phyloP scores from a whole-genome alignment of 148 eudicot genomes.

The Cornus florida region DNA sequence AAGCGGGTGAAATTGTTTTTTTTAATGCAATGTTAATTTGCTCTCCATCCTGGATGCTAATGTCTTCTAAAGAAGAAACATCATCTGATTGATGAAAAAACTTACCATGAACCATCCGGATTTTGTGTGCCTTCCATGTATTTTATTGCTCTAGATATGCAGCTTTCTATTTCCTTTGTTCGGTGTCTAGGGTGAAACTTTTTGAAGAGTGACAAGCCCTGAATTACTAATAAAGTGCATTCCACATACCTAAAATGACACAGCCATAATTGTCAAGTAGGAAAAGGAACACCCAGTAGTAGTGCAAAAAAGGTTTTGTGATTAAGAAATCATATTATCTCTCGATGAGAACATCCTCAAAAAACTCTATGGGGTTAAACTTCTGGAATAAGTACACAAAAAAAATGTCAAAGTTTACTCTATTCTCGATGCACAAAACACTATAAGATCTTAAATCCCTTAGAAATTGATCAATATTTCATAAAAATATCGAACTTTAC shows the following conservation, averaged over 20 bases:
- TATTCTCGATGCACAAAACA: not conserved
- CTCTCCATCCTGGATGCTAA: not conserved
- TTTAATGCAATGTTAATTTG: not conserved
- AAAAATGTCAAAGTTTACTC: no score
- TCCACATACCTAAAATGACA: conserved; percentile 33
- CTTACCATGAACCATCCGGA: conserved; percentile 55
- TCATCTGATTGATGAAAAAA: not conserved
- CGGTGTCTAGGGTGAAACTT: conserved; percentile 42
- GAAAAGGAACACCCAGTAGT: not conserved
- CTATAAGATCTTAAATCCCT: not conserved
- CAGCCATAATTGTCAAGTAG: not conserved
- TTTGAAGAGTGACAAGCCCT: conserved; percentile 36
- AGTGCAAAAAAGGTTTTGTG: not conserved
- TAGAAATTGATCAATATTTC: no score
- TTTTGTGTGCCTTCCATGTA: conserved; percentile 44
- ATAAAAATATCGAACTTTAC: no score
- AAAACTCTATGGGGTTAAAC: conserved; percentile 62
- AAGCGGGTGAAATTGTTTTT: no score
- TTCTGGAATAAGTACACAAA: conserved; percentile 31
- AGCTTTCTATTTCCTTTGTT: conserved; percentile 35
- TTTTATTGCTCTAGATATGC: conserved; percentile 33
- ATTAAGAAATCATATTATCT: conserved; percentile 40
- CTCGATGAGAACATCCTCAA: conserved; percentile 56
- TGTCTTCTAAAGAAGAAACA: not conserved
- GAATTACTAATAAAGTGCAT: conserved; percentile 47